Evolutionary conservation across 768 basidiomycete species (phyloP).

Genomic region (Trametes meyenii): DNA sequence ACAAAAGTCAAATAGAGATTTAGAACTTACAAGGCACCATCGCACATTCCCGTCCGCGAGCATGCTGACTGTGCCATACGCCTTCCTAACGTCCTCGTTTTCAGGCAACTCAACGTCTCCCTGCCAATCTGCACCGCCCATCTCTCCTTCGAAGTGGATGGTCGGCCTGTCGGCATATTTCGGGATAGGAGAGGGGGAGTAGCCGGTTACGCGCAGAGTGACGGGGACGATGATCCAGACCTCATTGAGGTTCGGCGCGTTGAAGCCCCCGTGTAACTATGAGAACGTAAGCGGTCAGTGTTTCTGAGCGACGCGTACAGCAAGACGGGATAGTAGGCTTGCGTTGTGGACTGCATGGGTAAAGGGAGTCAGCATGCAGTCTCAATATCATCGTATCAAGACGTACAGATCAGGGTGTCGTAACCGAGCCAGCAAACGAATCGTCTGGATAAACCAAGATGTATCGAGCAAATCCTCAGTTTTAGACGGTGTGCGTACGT

Average conservation of each 20-base stretch:
- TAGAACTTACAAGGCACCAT: slow-evolving; percentile 51
- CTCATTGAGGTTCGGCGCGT: slow-evolving; percentile 37
- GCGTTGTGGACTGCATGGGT: slow-evolving; percentile 21
- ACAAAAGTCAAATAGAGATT: background rate
- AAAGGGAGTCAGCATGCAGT: background rate
- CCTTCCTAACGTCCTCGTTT: slow-evolving; percentile 38
- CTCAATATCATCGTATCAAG: too few relatives aligned
- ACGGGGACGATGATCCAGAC: slow-evolving; percentile 56
- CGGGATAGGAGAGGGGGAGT: slow-evolving; percentile 26
- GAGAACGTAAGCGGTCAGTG: too few relatives aligned
- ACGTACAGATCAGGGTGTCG: slow-evolving; percentile 24
- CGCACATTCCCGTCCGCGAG: slow-evolving; percentile 51
- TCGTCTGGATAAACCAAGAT: slow-evolving; percentile 19
- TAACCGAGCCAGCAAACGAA: slow-evolving; percentile 33
- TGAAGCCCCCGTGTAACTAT: background rate
- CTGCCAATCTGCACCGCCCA: slow-evolving; percentile 37
- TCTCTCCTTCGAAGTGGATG: slow-evolving; percentile 53
- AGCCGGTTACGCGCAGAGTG: slow-evolving; percentile 40
- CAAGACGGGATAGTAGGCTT: background rate
- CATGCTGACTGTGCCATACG: slow-evolving; percentile 50
- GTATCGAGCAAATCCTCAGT: background rate
- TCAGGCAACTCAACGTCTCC: background rate
- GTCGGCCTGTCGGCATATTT: slow-evolving; percentile 44
- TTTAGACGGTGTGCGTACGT: background rate
- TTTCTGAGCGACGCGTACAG: too few relatives aligned